Conservation (phyloP, 2,329 filamentous ascomycete genomes). For the Pseudopyrenochaeta lycopersici region DNA sequence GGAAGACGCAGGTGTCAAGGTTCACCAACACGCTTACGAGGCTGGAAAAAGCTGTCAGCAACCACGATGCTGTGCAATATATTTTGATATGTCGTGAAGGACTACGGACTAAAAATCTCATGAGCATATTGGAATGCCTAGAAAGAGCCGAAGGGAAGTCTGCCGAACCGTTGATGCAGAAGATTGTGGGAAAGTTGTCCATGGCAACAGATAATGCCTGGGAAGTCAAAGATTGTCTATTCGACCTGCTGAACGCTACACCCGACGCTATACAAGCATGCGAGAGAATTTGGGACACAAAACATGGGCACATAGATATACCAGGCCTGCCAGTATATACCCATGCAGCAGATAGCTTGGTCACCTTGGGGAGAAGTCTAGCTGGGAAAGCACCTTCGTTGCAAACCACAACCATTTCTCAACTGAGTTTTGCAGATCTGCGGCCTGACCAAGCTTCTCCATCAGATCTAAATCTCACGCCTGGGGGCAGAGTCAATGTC, state of each 20-base stretch:
- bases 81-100: constrained; percentile 25
- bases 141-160: constrained; percentile 11
- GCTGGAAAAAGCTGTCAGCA: constrained; percentile 23
- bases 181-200: constrained; percentile 18
- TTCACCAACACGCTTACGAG: constrained; percentile 20
- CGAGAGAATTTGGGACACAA: constrained; percentile 32
- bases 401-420: neutral
- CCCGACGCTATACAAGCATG: constrained; percentile 26
- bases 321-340: constrained; percentile 8
- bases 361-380: neutral
- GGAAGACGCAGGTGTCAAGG: constrained; percentile 4
- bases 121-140: constrained; percentile 26
- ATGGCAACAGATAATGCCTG: constrained; percentile 11
- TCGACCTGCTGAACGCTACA: constrained; percentile 16
- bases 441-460: neutral
- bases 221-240: constrained; percentile 24
- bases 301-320: constrained; percentile 20
- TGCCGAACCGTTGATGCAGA: constrained; percentile 31
- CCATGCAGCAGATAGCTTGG: neutral
- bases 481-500: constrained; percentile 4
- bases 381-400: neutral
- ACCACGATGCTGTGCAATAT: constrained; percentile 14
- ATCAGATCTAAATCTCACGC: neutral
- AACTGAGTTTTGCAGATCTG: neutral
- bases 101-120: constrained; percentile 13